A percentile compares a stretch with the other conserved stretches of the same genome.
phyloP scores from a whole-genome alignment of 1,139 yeast genomes.

The Williopsis jadinii region DNA sequence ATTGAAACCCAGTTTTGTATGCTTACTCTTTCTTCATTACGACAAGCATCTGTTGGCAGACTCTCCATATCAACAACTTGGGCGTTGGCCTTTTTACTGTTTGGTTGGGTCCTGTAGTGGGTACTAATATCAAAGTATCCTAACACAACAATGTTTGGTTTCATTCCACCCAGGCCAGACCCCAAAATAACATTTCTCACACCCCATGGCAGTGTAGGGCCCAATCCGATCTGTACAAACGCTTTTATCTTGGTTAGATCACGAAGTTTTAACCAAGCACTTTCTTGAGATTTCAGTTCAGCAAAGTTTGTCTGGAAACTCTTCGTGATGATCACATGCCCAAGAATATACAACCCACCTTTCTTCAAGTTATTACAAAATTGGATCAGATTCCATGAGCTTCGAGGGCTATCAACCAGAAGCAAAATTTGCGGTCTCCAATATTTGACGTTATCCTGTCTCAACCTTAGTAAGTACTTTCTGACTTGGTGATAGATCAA shows the following conservation, averaged over 20 bases:
- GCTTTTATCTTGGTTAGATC: conserved; percentile 79
- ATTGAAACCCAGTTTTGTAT: conserved; percentile 87
- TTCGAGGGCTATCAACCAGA: conserved; percentile 83
- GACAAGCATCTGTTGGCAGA: conserved; percentile 78
- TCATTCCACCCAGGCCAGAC: conserved; percentile 95
- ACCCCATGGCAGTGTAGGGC: conserved; percentile 93
- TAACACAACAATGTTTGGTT: conserved; percentile 85
- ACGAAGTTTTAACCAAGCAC: conserved; percentile 78
- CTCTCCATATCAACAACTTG: conserved; percentile 21
- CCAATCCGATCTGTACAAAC: conserved; percentile 85
- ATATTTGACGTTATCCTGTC: conserved; percentile 89
- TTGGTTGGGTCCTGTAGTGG: conserved; percentile 12
- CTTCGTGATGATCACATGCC: conserved; percentile 71
- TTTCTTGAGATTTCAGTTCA: conserved; percentile 64
- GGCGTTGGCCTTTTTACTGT: conserved; percentile 4
- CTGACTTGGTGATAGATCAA: conserved; percentile 93
- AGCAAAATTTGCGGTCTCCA: conserved; percentile 95
- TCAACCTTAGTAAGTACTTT: conserved; percentile 66
- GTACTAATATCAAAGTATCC: conserved; percentile 69
- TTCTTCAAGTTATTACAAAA: conserved; percentile 92
- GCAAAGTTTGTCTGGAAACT: conserved; percentile 53
- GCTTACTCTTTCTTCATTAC: conserved; percentile 62
- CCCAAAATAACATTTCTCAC: conserved; percentile 86
- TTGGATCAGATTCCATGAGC: conserved; percentile 86
- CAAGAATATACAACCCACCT: conserved; percentile 87